Evolutionary conservation across 2,329 filamentous ascomycete species (phyloP), one percentile per base, ranked within the genome.

Genomic region (Verticillium klebahnii): DNA sequence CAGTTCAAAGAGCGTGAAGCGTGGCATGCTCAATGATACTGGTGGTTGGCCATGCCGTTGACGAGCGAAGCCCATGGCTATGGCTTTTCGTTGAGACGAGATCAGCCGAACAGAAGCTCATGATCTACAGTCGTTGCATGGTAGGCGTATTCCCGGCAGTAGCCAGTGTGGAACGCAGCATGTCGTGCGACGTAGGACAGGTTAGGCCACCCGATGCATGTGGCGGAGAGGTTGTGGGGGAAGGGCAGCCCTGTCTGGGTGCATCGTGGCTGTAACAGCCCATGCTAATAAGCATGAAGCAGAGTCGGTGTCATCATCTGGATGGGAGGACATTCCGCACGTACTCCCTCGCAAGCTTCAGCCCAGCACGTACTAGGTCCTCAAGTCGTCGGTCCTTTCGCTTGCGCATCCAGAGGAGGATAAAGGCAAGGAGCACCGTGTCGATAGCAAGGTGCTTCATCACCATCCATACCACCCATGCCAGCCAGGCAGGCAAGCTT

Each of bases 401-500:
- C 66, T 82, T 84, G 60, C 91, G 80, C 84, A 94, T 83, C 85
- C 89, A 93, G 7, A 92, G 69, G 57, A 94, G 72, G 40, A 93
- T 75, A 1, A 92, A 67, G 32, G 80, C 81, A 15, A 94, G 73
- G 2, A 93, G 75, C 31, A 89, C 78, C 11, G 88, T 72, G 74
- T 98, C 92, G 55, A 90, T 81, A 32, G 90, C 78, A 6, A 95
- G 68, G 70, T 97, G 92, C 72, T 92, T 92, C 50, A 89, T 74
- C 23, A 85, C 73, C 50, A 86, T 75, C 89, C 89, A 93, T 0
- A 89, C 72, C 3, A 89, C 68, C 84, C 92, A 92, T 55, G 85
- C 80, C 1, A 89, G 57, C 91, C 92, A 96, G 1, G 87, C 83
- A 57, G 86, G 82, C 29, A 90, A 74, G 60, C 85, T 88, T 64